Base-by-base conservation (phyloP, 768 basidiomycete species). In the Tricholoma flavovirens region DNA sequence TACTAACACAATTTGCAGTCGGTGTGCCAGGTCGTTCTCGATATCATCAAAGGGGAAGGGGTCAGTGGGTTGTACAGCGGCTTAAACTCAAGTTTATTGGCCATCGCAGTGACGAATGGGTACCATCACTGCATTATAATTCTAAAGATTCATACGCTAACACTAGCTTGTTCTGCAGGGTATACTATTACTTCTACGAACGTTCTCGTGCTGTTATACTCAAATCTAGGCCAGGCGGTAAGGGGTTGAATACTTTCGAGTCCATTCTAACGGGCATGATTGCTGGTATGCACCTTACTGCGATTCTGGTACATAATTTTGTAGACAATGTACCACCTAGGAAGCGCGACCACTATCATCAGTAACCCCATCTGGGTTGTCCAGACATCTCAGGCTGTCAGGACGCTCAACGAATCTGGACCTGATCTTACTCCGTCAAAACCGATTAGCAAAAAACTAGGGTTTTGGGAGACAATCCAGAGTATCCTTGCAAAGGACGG, bases 361-460 rank as follows among this genome's bases (percentile, higher is more conserved):
- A 89, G 85, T 68, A 98, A 98, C 71, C 96, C 96, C 2, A 88
- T 98, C 58, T 99, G 97, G 97, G 93, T 97, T 49, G 78, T 98
- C 19, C 94, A 98, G 68, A 93, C 93, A 5, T 87, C 87, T 7
- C 93, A 96, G 68, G 86, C 89, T 8, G 86, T 88, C 30, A 80
- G 77, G 50, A 83, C 81, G 32, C 70, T 83, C 70, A 66, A 77
- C 35, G 51, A 60, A 38, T 54, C 61, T 10, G 61, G 60, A n/a
- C 36, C 69, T 5, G 71, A 73, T 42, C 36, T 69, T 8, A 62
- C 72, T 36, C 60, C 69, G 10, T 56, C 66, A 26, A 67, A 69
- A 19, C 57, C 62, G 8, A 56, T 70, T 6, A 67, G 72, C 48
- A 79, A 74, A 66, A 83, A 82, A 58, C 80, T 86, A 21, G 79